Evolutionary conservation across 1,284 basidiomycete species (phyloP).

Genomic region (Gomphus bonarii): DNA sequence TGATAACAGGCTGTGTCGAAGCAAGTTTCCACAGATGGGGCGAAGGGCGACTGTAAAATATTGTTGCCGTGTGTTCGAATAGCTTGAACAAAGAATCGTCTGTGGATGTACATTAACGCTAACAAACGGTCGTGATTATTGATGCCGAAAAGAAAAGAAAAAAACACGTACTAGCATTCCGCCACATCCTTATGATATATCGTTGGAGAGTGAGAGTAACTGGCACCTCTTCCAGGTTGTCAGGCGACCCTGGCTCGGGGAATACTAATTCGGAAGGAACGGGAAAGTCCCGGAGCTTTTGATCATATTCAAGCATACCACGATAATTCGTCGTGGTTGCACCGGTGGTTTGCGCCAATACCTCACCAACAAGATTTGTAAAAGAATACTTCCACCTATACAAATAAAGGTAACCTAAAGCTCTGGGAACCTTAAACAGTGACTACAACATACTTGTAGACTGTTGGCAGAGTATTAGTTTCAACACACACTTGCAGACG

Average conservation of each 20-base stretch:
- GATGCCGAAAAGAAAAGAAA: neutral
- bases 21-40: neutral
- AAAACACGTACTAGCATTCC: constrained; percentile 3
- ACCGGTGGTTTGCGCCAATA: constrained; percentile 7
- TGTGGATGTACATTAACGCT: constrained; percentile 11
- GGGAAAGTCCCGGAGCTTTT: constrained; percentile 9
- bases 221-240: neutral
- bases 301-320: constrained; percentile 3
- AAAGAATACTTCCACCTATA: constrained; percentile 10
- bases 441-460: constrained; percentile 1
- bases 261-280: constrained; percentile 3
- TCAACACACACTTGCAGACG: neutral
- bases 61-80: neutral
- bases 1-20: constrained; percentile 4
- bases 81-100: constrained; percentile 9
- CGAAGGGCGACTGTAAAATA: neutral
- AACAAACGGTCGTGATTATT: neutral
- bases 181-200: constrained; percentile 9
- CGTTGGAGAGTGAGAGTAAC: constrained; percentile 5
- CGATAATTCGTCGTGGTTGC: constrained; percentile 6
- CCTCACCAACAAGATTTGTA: constrained; percentile 9
- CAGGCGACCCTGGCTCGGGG: neutral
- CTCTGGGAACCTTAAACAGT: neutral
- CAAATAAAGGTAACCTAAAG: neutral
- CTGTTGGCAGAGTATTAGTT: neutral